Evolutionary conservation across 139 green algal genomes (phyloP).

Genomic region (Edaphochlamys debaryana): DNA sequence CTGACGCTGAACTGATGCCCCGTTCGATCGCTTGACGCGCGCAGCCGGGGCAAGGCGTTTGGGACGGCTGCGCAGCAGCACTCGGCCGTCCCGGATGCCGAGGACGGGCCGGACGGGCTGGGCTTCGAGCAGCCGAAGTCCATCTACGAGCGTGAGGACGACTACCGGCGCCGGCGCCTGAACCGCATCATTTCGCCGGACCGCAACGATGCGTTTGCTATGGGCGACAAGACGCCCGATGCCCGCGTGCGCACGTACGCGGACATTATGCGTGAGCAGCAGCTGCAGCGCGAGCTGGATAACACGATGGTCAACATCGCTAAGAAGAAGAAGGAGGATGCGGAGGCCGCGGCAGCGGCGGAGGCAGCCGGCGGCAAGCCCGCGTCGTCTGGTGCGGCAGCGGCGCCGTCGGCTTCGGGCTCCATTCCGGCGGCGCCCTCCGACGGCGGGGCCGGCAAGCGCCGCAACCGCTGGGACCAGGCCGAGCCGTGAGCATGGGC

Average conservation of each 20-base stretch:
- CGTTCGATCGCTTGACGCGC: no score
- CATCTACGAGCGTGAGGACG: slow-evolving; percentile 92
- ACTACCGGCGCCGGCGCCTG: slow-evolving; percentile 87
- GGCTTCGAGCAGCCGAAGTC: slow-evolving; percentile 48
- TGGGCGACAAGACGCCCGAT: slow-evolving; percentile 88
- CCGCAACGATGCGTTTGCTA: slow-evolving; percentile 91
- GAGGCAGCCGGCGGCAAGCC: slow-evolving; percentile 39
- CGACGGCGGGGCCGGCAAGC: slow-evolving; percentile 57
- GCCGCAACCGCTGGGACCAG: slow-evolving; percentile 90
- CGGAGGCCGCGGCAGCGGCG: slow-evolving; percentile 49
- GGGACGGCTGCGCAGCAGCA: no score
- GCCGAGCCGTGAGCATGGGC: slow-evolving; percentile 11
- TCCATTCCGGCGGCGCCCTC: slow-evolving; percentile 44
- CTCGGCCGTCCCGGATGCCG: no score
- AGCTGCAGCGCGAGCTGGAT: slow-evolving; percentile 86
- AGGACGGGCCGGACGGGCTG: slow-evolving; percentile 5
- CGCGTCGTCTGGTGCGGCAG: no score
- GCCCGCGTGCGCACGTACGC: slow-evolving; percentile 86
- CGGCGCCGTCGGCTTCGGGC: slow-evolving; percentile 20
- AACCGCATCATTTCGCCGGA: slow-evolving; percentile 88
- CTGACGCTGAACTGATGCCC: no score
- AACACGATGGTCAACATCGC: slow-evolving; percentile 95
- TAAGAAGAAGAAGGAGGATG: slow-evolving; percentile 80
- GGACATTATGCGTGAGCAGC: slow-evolving; percentile 89
- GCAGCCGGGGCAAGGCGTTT: no score